A percentile compares a stretch with the other conserved stretches of the same genome.
Evolutionary conservation across 768 basidiomycete species (phyloP).

Genomic region (Boletus rex-veris): DNA sequence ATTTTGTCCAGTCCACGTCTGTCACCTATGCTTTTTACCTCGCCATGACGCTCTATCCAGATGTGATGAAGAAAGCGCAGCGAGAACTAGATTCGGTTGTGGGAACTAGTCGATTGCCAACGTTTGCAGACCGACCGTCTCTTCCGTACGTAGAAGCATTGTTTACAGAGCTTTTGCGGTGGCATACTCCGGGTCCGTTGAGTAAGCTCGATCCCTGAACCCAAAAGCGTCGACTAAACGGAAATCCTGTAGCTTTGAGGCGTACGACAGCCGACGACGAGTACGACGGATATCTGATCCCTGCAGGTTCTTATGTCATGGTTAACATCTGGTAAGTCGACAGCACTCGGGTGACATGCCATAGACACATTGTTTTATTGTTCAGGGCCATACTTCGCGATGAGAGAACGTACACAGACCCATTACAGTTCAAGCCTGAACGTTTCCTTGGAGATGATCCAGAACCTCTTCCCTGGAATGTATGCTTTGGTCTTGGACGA

Average conservation of each 20-base stretch:
- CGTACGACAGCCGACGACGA: conserved; percentile 8
- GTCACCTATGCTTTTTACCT: conserved; percentile 16
- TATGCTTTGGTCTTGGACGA: conserved; percentile 19
- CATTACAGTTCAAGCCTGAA: conserved; percentile 22
- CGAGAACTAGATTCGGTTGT: conserved; percentile 27
- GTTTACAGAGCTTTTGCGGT: conserved; percentile 23
- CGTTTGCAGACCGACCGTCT: conserved; percentile 21
- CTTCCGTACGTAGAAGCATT: conserved; percentile 29
- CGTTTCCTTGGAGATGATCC: conserved; percentile 18
- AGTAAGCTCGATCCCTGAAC: neutral
- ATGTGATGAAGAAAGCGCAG: conserved; percentile 25
- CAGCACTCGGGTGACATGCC: no score
- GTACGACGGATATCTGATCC: conserved; percentile 23
- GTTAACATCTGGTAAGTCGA: conserved; percentile 17
- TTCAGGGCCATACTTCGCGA: conserved; percentile 21
- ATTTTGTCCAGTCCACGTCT: conserved; percentile 10
- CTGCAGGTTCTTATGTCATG: conserved; percentile 12
- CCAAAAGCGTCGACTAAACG: neutral
- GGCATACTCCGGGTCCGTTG: conserved; percentile 18
- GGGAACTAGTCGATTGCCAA: conserved; percentile 21
- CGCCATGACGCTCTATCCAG: conserved; percentile 30
- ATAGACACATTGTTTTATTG: neutral
- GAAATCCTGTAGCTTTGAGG: conserved; percentile 4
- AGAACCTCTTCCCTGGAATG: conserved; percentile 11
- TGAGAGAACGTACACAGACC: conserved; percentile 11